Evolutionary conservation across 1,284 basidiomycete species (phyloP).

Genomic region (Fomitopsis palustris): DNA sequence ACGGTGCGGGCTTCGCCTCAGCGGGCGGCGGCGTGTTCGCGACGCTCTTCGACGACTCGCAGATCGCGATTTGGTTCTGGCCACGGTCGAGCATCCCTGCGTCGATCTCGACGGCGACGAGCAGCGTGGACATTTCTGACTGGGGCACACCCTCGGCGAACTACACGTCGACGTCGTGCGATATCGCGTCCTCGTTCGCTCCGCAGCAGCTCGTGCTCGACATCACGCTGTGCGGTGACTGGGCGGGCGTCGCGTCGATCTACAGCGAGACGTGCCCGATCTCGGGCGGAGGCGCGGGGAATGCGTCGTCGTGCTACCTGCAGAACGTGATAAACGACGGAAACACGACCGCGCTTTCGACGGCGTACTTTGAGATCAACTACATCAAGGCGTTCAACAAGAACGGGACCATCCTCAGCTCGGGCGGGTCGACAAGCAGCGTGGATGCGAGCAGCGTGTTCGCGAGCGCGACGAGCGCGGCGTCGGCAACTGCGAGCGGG

Average conservation of each 20-base stretch:
- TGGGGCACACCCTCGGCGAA: constrained; percentile 61
- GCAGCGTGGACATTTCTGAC: constrained; percentile 43
- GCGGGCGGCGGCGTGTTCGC: constrained; percentile 67
- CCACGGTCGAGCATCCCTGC: constrained; percentile 40
- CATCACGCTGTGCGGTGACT: constrained; percentile 57
- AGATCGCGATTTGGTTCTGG: constrained; percentile 63
- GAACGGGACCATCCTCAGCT: constrained; percentile 14
- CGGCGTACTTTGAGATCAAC: constrained; percentile 50
- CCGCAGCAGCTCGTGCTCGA: constrained; percentile 52
- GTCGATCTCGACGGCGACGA: constrained; percentile 21
- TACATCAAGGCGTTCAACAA: constrained; percentile 43
- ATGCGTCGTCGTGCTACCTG: constrained; percentile 32
- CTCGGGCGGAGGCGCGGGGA: constrained; percentile 25
- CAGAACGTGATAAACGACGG: constrained; percentile 49
- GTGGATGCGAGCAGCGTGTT: constrained; percentile 8
- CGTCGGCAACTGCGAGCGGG: not conserved
- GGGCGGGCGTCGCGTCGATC: constrained; percentile 41
- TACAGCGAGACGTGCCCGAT: constrained; percentile 39
- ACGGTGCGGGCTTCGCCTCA: constrained; percentile 47
- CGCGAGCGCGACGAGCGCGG: constrained; percentile 8
- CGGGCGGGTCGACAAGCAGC: constrained; percentile 10
- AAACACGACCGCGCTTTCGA: constrained; percentile 43
- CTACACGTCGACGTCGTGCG: constrained; percentile 46
- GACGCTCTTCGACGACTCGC: constrained; percentile 53
- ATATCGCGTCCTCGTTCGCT: constrained; percentile 47